Evolutionary conservation across 768 basidiomycete genomes (phyloP), one percentile per base, ranked within the genome.

Genomic region (Strobilomyces dryophilus): DNA sequence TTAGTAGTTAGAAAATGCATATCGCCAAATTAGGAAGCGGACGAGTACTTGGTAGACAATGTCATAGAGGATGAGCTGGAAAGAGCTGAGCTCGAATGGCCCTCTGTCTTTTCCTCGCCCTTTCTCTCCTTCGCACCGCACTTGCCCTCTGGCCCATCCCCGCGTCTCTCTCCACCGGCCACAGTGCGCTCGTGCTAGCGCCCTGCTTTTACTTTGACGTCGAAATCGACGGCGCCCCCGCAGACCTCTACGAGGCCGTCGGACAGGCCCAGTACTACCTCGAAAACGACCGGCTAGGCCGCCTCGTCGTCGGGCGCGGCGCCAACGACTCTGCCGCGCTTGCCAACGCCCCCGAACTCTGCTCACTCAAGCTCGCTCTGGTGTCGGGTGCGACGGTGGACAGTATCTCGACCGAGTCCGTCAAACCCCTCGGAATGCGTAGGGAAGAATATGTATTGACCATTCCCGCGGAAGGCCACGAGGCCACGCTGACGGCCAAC

Each of bases 391-490:
- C 61, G 3, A 8, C 48, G 1, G 60, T 58, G 6, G 29, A 61
- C 8, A 62, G 62, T 32, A 77, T 80, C 15, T 52, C 70, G 0
- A 50, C 69, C 21, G 73, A 77, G 52, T 64, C 76, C 10, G 65
- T 66, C 18, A 60, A 57, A 15, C 64, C 69, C 2, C 47, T 76
- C 8, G 74, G 66, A 5, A 53, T 59, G 1, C 67, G 78, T 7
- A 70, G 72, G 55, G 83, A 83, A 59, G 64, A 62, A 10, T 84
- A 83, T 53, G 47, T 54, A 1, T 64, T 83, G 8, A 51, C 42
- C 0, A 59, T 83, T 2, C 76, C 77, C 0, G 53, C 57, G 1
- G 62, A 75, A 27, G 76, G 74, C 5, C 47, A 61, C 0, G 36
- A 49, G 0, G 80, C 75, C 2, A 67, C 56, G 0, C 58, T 84